Conservation (phyloP, 306 rosid species). For the Cyamopsis tetragonoloba region DNA sequence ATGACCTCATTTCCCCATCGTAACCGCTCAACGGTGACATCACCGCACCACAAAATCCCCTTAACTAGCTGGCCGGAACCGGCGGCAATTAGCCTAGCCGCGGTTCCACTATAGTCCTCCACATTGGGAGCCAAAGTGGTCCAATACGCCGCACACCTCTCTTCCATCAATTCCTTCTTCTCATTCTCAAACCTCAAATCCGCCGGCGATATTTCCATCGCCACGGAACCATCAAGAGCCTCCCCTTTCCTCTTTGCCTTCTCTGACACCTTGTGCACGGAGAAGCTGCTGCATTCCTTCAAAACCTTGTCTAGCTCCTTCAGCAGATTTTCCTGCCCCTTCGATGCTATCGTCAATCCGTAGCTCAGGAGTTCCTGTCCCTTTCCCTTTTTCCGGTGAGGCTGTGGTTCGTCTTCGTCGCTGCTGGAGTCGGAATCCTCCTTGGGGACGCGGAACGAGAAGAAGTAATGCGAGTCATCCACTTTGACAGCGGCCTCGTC, state of each 20-base stretch:
- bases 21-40: slow-evolving; percentile 87
- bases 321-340: slow-evolving; percentile 66
- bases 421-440: slow-evolving; percentile 35
- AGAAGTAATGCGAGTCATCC: slow-evolving; percentile 81
- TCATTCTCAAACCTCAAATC: slow-evolving; percentile 52
- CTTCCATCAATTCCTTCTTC: slow-evolving; percentile 67
- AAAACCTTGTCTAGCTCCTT: slow-evolving; percentile 58
- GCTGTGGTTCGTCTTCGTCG: slow-evolving; percentile 18
- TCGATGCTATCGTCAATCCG: slow-evolving; percentile 82
- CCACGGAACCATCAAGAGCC: slow-evolving; percentile 59
- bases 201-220: slow-evolving; percentile 53
- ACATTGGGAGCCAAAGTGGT: slow-evolving; percentile 96
- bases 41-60: slow-evolving; percentile 97
- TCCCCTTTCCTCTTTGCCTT: slow-evolving; percentile 59
- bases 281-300: slow-evolving; percentile 52
- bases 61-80: slow-evolving; percentile 75
- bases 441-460: slow-evolving; percentile 45
- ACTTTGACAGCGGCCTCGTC: slow-evolving; percentile 71
- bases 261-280: slow-evolving; percentile 63
- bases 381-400: background rate
- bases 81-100: slow-evolving; percentile 62
- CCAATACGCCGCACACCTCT: slow-evolving; percentile 77
- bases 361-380: slow-evolving; percentile 39
- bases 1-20: slow-evolving; percentile 73
- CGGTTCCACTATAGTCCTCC: slow-evolving; percentile 72